phyloP scores from a whole-genome alignment of 129 eudicot genomes.

The Gnaphalium uliginosum region DNA sequence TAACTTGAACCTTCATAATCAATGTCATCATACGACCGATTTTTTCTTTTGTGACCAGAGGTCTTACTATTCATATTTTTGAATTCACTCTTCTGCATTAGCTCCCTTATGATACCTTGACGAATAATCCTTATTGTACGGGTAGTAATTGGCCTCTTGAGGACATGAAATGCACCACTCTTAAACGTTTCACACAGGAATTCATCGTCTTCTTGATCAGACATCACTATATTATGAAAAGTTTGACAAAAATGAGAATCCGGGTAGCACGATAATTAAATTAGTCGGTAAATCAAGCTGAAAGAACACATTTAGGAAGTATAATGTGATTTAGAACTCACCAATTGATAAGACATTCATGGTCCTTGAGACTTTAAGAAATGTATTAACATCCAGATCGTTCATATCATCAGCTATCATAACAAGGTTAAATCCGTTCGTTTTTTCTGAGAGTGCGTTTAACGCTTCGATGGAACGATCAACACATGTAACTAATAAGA shows the following conservation, averaged over 20 bases:
- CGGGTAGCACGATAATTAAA: not conserved
- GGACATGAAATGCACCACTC: slow-evolving; percentile 42
- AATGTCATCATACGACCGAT: not conserved
- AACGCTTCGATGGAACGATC: slow-evolving; percentile 28
- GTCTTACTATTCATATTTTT: slow-evolving; percentile 1
- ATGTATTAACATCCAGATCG: slow-evolving; percentile 26
- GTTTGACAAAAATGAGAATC: not conserved
- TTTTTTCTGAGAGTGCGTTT: slow-evolving; percentile 20
- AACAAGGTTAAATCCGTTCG: slow-evolving; percentile 28
- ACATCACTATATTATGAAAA: slow-evolving; percentile 35
- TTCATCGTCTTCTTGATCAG: slow-evolving; percentile 32
- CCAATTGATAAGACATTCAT: slow-evolving; percentile 27
- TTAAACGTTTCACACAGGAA: slow-evolving; percentile 24
- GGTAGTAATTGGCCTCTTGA: slow-evolving; percentile 33
- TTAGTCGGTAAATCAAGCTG: not conserved
- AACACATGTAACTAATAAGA: slow-evolving; percentile 28
- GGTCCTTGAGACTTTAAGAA: slow-evolving; percentile 27
- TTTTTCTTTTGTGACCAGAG: not conserved
- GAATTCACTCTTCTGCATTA: slow-evolving; percentile 10
- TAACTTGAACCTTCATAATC: not conserved
- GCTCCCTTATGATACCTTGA: slow-evolving; percentile 32
- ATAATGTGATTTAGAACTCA: slow-evolving; percentile 19
- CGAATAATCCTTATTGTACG: slow-evolving; percentile 33
- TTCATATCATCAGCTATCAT: slow-evolving; percentile 18
- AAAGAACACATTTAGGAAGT: not conserved